Base-by-base conservation (phyloP, 805 yeast genomes). In the Wickerhamiella occidentalis region DNA sequence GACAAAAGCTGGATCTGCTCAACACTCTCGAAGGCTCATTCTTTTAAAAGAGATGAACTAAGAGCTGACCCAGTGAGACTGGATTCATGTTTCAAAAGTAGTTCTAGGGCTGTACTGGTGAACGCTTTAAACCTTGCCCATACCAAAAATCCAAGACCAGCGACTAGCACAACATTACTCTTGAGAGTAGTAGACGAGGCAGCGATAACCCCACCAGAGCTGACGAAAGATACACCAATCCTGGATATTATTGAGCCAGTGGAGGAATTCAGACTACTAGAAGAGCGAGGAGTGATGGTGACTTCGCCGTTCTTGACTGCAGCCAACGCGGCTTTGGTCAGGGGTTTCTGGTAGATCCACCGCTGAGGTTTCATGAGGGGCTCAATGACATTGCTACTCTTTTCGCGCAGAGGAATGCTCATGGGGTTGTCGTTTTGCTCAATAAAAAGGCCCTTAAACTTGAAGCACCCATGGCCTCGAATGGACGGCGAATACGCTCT, bases 191-290 rank as follows among this genome's bases (percentile, higher is more conserved):
- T 92, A 92, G 40, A 85, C 95, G 23, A 98, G 98, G 69, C 95
- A 85, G 71, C 97, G 80, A 72, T 92, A 98, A 57, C 98, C 98
- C 94, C 94, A 83, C 94, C 94, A 85, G 49, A 78, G 65, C 67
- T 78, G 83, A 70, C 98, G 84, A 18, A 97, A 92, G 55, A 92
- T 86, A 79, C 98, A 92, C 98, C 98, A 92, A 70, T 92, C 98
- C 72, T 92, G 96, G 57, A 88, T 83, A 68, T 86, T 85, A 64
- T 81, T 92, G 68, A 90, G 72, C 98, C 98, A 92, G 65, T 80
- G 85, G 80, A 82, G 83, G 68, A 82, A 92, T 70, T 92, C 98
- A 54, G 82, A 77, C 71, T 87, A n/a, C n/a, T 95, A 12, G 96
- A 87, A 18, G 88, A 72, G 68, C 83, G 82, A 58, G 98, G 98